A percentile compares a stretch with the other conserved stretches of the same genome.
These are phyloP conservation scores for Leccinum barrowsii DNA, from an alignment of 768 basidiomycete species.

Conservation along the genomic window DNA sequence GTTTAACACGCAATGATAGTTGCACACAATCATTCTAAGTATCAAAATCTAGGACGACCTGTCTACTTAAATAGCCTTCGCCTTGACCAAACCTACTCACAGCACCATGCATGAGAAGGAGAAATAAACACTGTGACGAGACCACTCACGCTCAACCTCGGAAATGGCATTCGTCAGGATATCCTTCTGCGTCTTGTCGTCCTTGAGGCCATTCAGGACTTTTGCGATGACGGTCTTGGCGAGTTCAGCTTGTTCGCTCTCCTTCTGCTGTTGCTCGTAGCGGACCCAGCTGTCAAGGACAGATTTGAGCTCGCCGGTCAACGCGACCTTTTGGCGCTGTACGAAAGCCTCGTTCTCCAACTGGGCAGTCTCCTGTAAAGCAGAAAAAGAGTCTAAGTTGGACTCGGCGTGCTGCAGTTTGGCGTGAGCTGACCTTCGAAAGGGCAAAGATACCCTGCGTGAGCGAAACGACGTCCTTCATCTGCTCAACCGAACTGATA, in stretches of 20 bases:
- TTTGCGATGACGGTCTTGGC: conserved; percentile 85
- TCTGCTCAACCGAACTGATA: conserved; percentile 85
- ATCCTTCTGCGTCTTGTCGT: conserved; percentile 88
- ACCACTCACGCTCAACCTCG: conserved; percentile 90
- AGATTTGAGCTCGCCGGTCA: conserved; percentile 86
- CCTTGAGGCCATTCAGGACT: conserved; percentile 76
- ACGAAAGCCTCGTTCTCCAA: conserved; percentile 89
- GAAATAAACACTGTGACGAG: neutral
- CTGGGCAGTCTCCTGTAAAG: conserved; percentile 77
- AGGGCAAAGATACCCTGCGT: conserved; percentile 88
- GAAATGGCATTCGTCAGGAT: conserved; percentile 74
- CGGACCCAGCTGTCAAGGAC: conserved; percentile 98
- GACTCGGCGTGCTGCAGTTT: neutral
- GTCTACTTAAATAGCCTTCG: conserved; percentile 75
- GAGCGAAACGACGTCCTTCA: conserved; percentile 93
- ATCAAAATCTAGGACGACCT: conserved; percentile 24
- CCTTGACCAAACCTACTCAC: conserved; percentile 78
- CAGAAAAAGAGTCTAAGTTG: neutral
- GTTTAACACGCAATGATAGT: neutral
- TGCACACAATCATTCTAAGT: conserved; percentile 12
- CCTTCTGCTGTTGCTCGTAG: conserved; percentile 94
- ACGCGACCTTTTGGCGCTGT: conserved; percentile 81
- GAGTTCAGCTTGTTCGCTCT: conserved; percentile 92
- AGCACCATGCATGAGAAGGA: neutral
- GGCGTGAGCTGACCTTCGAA: conserved; percentile 64